Base-by-base conservation (phyloP, 2,329 filamentous ascomycete genomes). In the Xylaria sp. region DNA sequence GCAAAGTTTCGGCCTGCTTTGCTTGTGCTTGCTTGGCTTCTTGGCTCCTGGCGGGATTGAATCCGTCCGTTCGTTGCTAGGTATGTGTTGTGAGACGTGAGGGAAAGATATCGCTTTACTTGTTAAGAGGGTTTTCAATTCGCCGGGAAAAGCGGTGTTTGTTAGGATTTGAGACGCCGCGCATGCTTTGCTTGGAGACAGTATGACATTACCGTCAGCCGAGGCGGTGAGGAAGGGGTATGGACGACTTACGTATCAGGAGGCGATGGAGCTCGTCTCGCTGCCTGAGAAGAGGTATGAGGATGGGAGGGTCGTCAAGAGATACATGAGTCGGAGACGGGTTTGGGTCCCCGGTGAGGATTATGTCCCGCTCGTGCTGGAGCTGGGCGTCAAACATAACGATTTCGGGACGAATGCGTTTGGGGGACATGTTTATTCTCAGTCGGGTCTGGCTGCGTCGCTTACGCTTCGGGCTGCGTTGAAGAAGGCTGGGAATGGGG, bases 381-480 rank as follows among this genome's bases (percentile, higher is more conserved):
- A 59, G 44, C n/a, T 11, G 3, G 57, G 47, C 5, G 6, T 18
- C 11, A 3, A 1, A 7, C 1, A n/a, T 47, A 19, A 42, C 56
- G 2, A 65, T 68, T 18, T 57, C 47, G 4, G n/a, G 2, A 23
- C 1, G 5, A 66, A 67, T 1, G 72, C 75, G 1, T 80, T 72
- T 63, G 78, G 78, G 19, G 78, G 77, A 1, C 75, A 78, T 64
- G 76, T 79, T 7, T 79, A 78, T 59, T 71, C 72, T 3, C 78
- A 80, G 63, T 68, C 74, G 3, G 74, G 71, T 3, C 63, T 76
- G 57, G 76, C 75, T 1, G 76, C 73, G 6, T 75, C 71, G 30
- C 68, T 69, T 35, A 69, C 70, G 0, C 69, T 76, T 52, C 67
- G 65, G 7, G 71, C 73, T 13, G 67, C 68, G 4, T 69, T 71